Percentiles rank a stretch among this genome's conserved stretches.
These are phyloP conservation scores for Candida ovalis DNA, from an alignment of 805 yeast genomes.

Conservation along the genomic window DNA sequence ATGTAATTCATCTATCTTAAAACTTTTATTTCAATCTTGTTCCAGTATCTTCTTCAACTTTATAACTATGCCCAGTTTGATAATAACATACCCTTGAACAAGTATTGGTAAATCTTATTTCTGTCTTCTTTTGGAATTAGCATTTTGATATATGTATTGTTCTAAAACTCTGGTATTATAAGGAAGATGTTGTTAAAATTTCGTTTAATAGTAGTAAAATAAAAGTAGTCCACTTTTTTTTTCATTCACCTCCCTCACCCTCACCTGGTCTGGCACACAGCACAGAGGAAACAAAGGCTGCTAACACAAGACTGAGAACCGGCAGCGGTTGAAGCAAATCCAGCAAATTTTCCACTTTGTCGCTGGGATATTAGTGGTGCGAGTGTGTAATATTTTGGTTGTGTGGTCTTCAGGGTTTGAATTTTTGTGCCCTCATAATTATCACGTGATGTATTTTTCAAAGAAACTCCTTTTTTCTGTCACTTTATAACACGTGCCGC, in stretches of 20 bases:
- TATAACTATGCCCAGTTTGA: too few species aligned
- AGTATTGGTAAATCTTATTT: slow-evolving; percentile 98
- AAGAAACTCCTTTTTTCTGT: too few species aligned
- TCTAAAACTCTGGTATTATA: slow-evolving; percentile 6
- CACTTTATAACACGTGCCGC: too few species aligned
- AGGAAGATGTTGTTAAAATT: not conserved
- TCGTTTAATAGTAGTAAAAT: not conserved
- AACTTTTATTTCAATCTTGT: too few species aligned
- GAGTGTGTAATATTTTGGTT: not conserved
- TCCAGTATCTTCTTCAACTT: too few species aligned
- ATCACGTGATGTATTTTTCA: not conserved
- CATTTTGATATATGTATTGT: slow-evolving; percentile 51
- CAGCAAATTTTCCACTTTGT: not conserved
- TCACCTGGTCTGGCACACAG: not conserved
- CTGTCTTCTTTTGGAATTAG: slow-evolving; percentile 99
- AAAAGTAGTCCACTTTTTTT: not conserved
- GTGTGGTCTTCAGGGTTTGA: not conserved
- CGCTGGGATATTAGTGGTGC: not conserved
- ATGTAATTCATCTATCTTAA: too few species aligned
- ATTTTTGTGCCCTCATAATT: not conserved
- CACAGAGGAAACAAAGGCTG: too few species aligned
- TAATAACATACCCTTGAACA: slow-evolving; percentile 86
- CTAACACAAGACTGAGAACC: not conserved
- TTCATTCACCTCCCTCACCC: not conserved
- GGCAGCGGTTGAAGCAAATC: not conserved